Base-by-base conservation (phyloP, 495 filamentous ascomycete species). In the Podospora pseudoanserina region DNA sequence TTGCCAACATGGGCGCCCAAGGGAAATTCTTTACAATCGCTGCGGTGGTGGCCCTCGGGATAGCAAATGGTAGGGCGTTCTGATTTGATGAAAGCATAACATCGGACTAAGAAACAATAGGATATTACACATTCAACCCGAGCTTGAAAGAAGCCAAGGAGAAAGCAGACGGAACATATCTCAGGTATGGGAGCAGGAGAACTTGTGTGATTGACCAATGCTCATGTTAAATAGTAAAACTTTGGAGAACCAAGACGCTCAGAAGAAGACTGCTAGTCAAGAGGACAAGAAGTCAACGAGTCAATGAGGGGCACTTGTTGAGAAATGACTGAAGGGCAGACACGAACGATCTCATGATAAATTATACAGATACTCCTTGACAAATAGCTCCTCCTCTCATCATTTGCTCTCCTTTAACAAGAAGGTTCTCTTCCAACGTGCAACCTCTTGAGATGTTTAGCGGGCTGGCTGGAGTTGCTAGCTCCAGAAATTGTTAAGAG, bases 61-160 rank as follows among this genome's bases (percentile, higher is more conserved):
- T 77, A n/a, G 66, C 69, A 6, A 77, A 77, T 68, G 75, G 75
- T 77, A 61, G 15, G 66, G 6, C 16, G n/a, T 20, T 23, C 13
- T 7, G 5, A 19, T 20, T 19, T 32, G 11, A 1, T 16, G 32
- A 62, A 11, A 62, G 7, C 2, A 32, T 32, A 57, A 20, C n/a
- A 13, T 9, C 19, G 18, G 3, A 53, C 71, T 76, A 55, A 72
- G 68, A 49, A 23, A 13, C n/a, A n/a, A 13, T 65, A 85, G 83
- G 80, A 19, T 76, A 78, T 63, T 83, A 80, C 68, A 74, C 77
- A 3, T 83, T 84, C 67, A 72, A 74, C 18, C 81, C 82, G 7
- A 62, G 68, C 23, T 69, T 85, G 4, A 74, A 75, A 69, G 79
- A 80, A 16, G 65, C 79, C 53, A 77, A 78, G 26, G 65, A 79